Evolutionary conservation across 1,139 yeast genomes (phyloP), one percentile per base, ranked within the genome.

Genomic region (Keqinozyma sinolaborantium): DNA sequence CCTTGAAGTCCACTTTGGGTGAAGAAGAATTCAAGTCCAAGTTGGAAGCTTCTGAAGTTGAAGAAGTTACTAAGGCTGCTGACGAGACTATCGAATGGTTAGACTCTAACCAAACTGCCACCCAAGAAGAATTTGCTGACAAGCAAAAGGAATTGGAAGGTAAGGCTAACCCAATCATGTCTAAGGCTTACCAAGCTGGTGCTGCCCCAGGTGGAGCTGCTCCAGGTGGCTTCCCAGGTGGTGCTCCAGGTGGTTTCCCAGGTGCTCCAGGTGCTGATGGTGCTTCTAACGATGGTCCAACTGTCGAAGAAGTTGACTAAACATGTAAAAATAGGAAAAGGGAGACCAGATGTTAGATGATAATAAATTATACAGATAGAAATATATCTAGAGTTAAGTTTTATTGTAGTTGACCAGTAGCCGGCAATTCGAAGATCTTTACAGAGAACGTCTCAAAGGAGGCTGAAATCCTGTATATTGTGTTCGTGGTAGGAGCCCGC

Each of bases 271-370:
- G 70, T 48, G 64, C 61, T 51, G 86, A 81, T 51, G 81, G 76
- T 54, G 80, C 78, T 53, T 79, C 80, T 48, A 76, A 76, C 58
- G 87, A 81, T 53, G 92, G 92, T 54, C 95, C 95, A 67, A 84
- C 95, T 58, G 95, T 85, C 53, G 95, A 85, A 77, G 95, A 85
- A 75, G 95, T 85, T 62, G 95, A 85, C 70, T 85, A 83, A 67
- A 49, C 54, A 19, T 24, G 11, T 24, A 20, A n/a, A 18, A 18
- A 18, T 18, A 18, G 7, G 21, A 18, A 18, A n/a, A n/a, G n/a
- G n/a, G n/a, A n/a, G n/a, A n/a, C n/a, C n/a, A n/a, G n/a, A n/a
- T n/a, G n/a, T n/a, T n/a, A n/a, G n/a, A n/a, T n/a, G n/a, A n/a
- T n/a, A n/a, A n/a, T n/a, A n/a, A n/a, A n/a, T n/a, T n/a, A n/a